phyloP scores from a whole-genome alignment of 2,329 filamentous ascomycete species.

The Clarireedia paspali region DNA sequence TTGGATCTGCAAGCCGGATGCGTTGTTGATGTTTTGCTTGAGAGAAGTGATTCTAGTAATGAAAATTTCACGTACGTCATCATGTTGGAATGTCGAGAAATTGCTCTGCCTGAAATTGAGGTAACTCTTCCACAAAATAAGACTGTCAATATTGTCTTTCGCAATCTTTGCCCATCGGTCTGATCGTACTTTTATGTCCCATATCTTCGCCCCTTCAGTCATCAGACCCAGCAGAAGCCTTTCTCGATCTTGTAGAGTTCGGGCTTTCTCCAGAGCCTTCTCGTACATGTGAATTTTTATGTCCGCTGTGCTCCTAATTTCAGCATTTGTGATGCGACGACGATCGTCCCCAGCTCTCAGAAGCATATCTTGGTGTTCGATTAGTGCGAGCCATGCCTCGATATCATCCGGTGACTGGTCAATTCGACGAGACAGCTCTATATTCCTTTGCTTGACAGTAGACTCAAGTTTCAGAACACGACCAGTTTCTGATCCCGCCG shows the following conservation, averaged over 20 bases:
- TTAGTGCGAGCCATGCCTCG: slow-evolving; percentile 69
- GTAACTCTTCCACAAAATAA: slow-evolving; percentile 65
- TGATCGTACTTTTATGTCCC: slow-evolving; percentile 55
- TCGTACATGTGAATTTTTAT: slow-evolving; percentile 76
- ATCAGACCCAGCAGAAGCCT: slow-evolving; percentile 61
- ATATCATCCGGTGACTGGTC: slow-evolving; percentile 60
- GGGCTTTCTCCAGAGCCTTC: slow-evolving; percentile 58
- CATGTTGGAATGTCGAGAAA: slow-evolving; percentile 59
- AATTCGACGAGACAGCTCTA: slow-evolving; percentile 55
- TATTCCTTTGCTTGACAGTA: slow-evolving; percentile 45
- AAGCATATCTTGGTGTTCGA: slow-evolving; percentile 67
- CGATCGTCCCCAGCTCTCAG: slow-evolving; percentile 43
- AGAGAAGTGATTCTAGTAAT: slow-evolving; percentile 48
- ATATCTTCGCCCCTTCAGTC: slow-evolving; percentile 65
- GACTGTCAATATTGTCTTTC: slow-evolving; percentile 45
- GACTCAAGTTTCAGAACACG: slow-evolving; percentile 33
- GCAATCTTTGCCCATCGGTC: slow-evolving; percentile 60
- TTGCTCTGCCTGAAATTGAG: slow-evolving; percentile 66
- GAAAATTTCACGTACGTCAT: slow-evolving; percentile 53
- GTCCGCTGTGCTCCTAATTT: slow-evolving; percentile 63
- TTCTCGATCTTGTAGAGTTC: slow-evolving; percentile 41
- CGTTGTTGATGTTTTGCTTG: slow-evolving; percentile 16
- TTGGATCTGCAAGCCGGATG: slow-evolving; percentile 4
- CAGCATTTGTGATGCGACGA: slow-evolving; percentile 47
- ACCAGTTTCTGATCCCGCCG: slow-evolving; percentile 32